Percentiles rank a stretch among this genome's conserved stretches.
phyloP scores from a whole-genome alignment of 2,329 filamentous ascomycete genomes.

The Monilinia vaccinii-corymbosi region DNA sequence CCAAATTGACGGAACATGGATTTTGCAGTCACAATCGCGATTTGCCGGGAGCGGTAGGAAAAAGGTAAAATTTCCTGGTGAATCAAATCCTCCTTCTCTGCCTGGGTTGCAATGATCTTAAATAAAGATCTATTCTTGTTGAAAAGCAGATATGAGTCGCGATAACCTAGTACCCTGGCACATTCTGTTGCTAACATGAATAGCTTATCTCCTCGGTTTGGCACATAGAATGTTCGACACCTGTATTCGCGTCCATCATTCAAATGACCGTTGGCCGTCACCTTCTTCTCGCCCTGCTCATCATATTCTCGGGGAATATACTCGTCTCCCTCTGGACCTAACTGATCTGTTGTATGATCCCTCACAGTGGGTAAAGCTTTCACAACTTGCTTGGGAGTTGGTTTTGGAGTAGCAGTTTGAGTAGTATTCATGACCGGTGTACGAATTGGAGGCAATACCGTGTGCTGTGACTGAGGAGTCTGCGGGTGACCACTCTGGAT shows the following conservation, averaged over 20 bases:
- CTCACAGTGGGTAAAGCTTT: slow-evolving; percentile 93
- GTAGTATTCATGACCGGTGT: slow-evolving; percentile 32
- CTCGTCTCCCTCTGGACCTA: slow-evolving; percentile 82
- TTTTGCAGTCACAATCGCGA: slow-evolving; percentile 91
- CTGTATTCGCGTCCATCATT: slow-evolving; percentile 79
- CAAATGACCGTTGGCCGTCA: slow-evolving; percentile 72
- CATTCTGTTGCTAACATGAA: slow-evolving; percentile 99
- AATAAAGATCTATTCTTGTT: slow-evolving; percentile 96
- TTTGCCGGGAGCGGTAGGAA: slow-evolving; percentile 95
- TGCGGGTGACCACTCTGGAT: slow-evolving; percentile 42
- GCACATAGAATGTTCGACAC: slow-evolving; percentile 88
- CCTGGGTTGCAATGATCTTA: slow-evolving; percentile 95
- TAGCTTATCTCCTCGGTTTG: slow-evolving; percentile 81
- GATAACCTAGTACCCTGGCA: slow-evolving; percentile 83
- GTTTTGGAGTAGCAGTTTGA: slow-evolving; percentile 60
- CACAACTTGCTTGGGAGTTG: slow-evolving; percentile 74
- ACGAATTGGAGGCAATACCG: slow-evolving; percentile 22
- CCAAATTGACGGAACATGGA: slow-evolving; percentile 99
- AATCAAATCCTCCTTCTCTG: slow-evolving; percentile 94
- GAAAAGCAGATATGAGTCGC: slow-evolving; percentile 96
- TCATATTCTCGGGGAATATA: slow-evolving; percentile 92
- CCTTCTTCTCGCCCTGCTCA: slow-evolving; percentile 89
- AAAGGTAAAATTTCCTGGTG: slow-evolving; percentile 92
- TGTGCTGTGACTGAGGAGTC: slow-evolving; percentile 40
- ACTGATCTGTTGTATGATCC: slow-evolving; percentile 94